A percentile compares a stretch with the other conserved stretches of the same genome.
These are phyloP conservation scores for Dictyostelium citrinum DNA, from an alignment of 78 protist genomes.

Conservation along the genomic window DNA sequence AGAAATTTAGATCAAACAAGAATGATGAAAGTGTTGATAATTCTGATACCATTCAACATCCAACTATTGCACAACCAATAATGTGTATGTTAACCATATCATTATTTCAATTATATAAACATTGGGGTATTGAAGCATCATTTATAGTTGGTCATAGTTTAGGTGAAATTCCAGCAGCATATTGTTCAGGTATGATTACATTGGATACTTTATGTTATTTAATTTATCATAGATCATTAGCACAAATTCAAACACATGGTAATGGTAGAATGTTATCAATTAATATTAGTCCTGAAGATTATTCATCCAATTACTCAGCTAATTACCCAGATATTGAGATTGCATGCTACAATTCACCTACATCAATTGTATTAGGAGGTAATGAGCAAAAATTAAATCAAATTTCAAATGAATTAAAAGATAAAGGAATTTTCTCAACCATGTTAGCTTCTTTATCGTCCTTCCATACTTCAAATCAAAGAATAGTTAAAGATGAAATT, in stretches of 20 bases:
- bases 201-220: not conserved
- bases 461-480: slow-evolving; percentile 18
- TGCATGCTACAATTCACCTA: slow-evolving; percentile 34
- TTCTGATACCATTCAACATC: not conserved
- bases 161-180: slow-evolving; percentile 61
- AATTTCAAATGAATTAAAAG: not conserved
- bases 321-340: slow-evolving; percentile 9
- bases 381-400: not conserved
- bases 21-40: too few species aligned
- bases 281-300: not conserved
- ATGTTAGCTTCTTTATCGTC: slow-evolving; percentile 27
- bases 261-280: slow-evolving; percentile 44
- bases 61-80: slow-evolving; percentile 56
- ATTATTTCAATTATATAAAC: slow-evolving; percentile 13
- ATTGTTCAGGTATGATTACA: slow-evolving; percentile 3
- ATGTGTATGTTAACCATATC: slow-evolving; percentile 24
- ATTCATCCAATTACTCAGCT: not conserved
- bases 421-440: not conserved
- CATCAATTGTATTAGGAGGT: slow-evolving; percentile 13
- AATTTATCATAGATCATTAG: slow-evolving; percentile 7
- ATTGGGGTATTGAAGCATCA: slow-evolving; percentile 28
- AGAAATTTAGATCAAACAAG: too few species aligned
- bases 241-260: slow-evolving; percentile 10
- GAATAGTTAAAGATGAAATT: not conserved
- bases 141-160: slow-evolving; percentile 69